These are phyloP conservation scores for Canariomyces notabilis DNA, from an alignment of 2,329 filamentous ascomycete species.

Conservation along the genomic window DNA sequence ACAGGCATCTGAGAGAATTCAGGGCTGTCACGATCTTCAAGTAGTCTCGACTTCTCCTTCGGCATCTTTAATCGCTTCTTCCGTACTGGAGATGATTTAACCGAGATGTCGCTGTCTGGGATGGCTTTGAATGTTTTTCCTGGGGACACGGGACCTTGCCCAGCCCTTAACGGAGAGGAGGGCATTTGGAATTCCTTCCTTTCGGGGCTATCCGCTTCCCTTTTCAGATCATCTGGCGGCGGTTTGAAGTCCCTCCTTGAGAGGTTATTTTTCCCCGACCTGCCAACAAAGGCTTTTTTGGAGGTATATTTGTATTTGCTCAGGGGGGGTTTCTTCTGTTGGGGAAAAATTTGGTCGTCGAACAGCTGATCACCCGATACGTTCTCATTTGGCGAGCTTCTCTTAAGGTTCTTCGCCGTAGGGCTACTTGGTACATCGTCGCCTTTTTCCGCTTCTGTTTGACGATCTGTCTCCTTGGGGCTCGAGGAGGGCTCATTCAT, in stretches of 20 bases:
- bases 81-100: constrained; percentile 1
- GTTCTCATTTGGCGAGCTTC: neutral
- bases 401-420: constrained; percentile 7
- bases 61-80: constrained; percentile 9
- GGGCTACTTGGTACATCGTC: neutral
- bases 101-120: neutral
- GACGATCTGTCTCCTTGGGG: neutral
- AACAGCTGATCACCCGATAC: neutral
- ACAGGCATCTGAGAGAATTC: constrained; percentile 10
- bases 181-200: constrained; percentile 5
- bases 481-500: neutral
- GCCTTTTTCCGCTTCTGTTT: neutral
- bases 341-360: neutral
- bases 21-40: neutral
- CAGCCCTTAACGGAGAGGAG: neutral
- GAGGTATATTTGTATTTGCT: neutral
- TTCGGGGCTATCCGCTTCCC: neutral
- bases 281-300: neutral
- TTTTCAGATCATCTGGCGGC: neutral
- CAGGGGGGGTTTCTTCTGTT: neutral
- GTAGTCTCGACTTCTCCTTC: neutral
- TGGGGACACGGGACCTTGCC: neutral
- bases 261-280: neutral
- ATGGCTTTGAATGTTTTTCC: constrained; percentile 6
- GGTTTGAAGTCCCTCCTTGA: neutral